Conservation (phyloP, 2,329 filamentous ascomycete species). For the Pseudovirgaria hyperparasitica region DNA sequence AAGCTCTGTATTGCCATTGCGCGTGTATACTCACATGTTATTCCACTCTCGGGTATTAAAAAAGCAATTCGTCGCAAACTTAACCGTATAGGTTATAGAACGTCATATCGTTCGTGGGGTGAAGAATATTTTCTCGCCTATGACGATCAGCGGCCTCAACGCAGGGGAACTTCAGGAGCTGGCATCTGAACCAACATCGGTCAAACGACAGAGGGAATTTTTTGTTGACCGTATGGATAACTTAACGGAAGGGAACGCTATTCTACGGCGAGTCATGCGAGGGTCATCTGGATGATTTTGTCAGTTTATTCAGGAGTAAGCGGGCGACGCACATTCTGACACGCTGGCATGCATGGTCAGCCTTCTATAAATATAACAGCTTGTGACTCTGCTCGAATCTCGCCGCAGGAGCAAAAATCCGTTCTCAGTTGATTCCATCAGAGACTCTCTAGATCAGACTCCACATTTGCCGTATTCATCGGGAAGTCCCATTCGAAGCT, state of each 20-base stretch:
- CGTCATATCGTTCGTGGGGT: conserved; percentile 18
- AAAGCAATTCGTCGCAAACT: conserved; percentile 21
- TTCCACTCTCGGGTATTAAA: conserved; percentile 13
- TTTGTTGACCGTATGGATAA: conserved; percentile 14
- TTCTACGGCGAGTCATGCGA: conserved; percentile 12
- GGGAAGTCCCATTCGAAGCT: no score
- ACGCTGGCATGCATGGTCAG: no score
- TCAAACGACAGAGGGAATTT: conserved; percentile 10
- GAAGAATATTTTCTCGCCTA: conserved; percentile 15
- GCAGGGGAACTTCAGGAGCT: conserved; percentile 9
- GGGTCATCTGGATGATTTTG: conserved; percentile 12
- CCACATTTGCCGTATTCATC: no score
- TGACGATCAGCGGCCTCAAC: conserved; percentile 10
- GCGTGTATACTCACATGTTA: no score
- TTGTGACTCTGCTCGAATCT: no score
- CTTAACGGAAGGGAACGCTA: conserved; percentile 14
- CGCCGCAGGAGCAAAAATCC: conserved; percentile 2
- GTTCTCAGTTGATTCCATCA: no score
- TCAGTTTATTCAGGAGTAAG: conserved; percentile 41
- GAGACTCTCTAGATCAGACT: no score
- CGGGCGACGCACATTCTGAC: conserved; percentile 20
- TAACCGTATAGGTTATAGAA: conserved; percentile 21
- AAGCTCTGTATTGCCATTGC: no score
- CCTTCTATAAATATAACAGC: no score
- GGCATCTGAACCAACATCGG: not conserved